Percentiles rank a stretch among this genome's conserved stretches.
Conservation (phyloP, 78 protist genomes). For the Polysphondylium violaceum region DNA sequence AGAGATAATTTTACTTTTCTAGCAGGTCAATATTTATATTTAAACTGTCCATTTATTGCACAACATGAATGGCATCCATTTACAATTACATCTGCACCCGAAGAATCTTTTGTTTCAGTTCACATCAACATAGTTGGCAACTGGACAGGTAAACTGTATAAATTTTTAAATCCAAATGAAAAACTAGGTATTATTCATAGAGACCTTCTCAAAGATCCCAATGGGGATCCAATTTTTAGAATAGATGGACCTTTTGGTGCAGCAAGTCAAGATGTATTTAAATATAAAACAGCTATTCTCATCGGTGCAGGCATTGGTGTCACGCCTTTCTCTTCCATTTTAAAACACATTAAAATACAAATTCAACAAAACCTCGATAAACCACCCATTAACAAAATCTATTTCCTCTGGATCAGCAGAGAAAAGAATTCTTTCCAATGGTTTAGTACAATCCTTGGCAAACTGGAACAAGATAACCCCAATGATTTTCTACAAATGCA, state of each 20-base stretch:
- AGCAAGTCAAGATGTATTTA: constrained; percentile 80
- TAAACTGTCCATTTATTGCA: constrained; percentile 74
- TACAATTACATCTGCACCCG: constrained; percentile 94
- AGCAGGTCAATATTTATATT: constrained; percentile 72
- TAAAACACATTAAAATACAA: constrained; percentile 81
- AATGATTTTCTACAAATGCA: constrained; percentile 64
- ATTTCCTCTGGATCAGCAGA: constrained; percentile 90
- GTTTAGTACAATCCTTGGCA: constrained; percentile 82
- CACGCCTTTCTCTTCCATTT: constrained; percentile 95
- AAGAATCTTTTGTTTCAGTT: constrained; percentile 77
- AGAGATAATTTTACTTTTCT: constrained; percentile 48
- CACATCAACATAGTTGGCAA: constrained; percentile 88
- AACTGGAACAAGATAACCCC: constrained; percentile 47
- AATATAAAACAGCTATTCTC: constrained; percentile 66
- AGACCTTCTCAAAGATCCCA: constrained; percentile 63
- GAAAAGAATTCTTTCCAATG: constrained; percentile 86
- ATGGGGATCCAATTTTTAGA: constrained; percentile 49
- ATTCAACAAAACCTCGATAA: constrained; percentile 13
- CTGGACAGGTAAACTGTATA: constrained; percentile 75
- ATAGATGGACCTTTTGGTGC: constrained; percentile 96
- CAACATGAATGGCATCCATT: constrained; percentile 93
- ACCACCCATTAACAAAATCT: constrained; percentile 74
- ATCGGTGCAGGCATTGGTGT: constrained; percentile 97
- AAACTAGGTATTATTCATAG: constrained; percentile 80
- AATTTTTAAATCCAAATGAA: constrained; percentile 57